These are phyloP conservation scores for Rhizophagus prolifer DNA, from an alignment of 192 early-diverging fungal genomes.

Conservation along the genomic window DNA sequence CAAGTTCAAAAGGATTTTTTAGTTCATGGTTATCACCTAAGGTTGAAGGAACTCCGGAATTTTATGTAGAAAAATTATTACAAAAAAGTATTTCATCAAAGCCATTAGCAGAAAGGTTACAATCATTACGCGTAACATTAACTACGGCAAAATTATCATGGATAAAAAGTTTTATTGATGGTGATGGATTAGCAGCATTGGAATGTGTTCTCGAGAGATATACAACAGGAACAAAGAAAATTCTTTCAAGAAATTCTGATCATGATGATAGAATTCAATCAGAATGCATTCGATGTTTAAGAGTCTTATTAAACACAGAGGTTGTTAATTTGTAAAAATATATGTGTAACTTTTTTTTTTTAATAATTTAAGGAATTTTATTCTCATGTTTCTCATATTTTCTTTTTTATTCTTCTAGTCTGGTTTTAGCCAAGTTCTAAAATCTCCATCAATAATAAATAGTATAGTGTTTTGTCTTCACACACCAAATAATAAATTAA, in stretches of 20 bases:
- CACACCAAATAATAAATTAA: constrained; percentile 45
- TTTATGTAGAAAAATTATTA: constrained; percentile 42
- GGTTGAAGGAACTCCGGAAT: constrained; percentile 37
- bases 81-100: constrained; percentile 43
- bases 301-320: constrained; percentile 50
- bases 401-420: constrained; percentile 32
- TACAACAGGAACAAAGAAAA: constrained; percentile 37
- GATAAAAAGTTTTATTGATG: constrained; percentile 50
- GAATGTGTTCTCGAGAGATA: constrained; percentile 49
- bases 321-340: constrained; percentile 25
- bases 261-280: constrained; percentile 45
- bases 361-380: constrained; percentile 3
- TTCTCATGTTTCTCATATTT: background rate
- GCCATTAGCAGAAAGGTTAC: constrained; percentile 42
- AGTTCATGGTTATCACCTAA: constrained; percentile 1
- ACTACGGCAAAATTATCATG: constrained; percentile 48
- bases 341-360: constrained; percentile 10
- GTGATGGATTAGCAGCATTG: constrained; percentile 48
- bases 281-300: constrained; percentile 54
- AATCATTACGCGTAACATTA: constrained; percentile 42
- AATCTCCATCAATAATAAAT: constrained; percentile 37
- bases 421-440: constrained; percentile 45
- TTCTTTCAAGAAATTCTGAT: constrained; percentile 30
- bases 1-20: constrained; percentile 2
- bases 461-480: constrained; percentile 40